phyloP scores from a whole-genome alignment of 1,284 basidiomycete genomes.

The Puccinia coronata region DNA sequence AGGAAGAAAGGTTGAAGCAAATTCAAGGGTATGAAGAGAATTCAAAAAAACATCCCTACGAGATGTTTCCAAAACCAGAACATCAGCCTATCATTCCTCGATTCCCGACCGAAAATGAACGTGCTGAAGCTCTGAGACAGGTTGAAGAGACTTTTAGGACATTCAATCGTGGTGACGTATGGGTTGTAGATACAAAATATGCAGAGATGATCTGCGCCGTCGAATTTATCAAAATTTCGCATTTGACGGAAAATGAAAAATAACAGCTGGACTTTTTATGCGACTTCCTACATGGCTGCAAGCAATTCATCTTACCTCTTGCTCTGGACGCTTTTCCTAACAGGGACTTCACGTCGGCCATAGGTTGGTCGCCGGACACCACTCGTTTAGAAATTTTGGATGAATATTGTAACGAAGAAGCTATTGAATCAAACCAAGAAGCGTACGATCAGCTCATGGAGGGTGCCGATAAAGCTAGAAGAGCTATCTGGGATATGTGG shows the following conservation, averaged over 20 bases:
- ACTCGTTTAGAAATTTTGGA: not conserved
- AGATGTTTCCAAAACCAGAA: not conserved
- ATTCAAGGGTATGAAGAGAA: not conserved
- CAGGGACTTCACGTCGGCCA: not conserved
- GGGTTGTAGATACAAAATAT: not conserved
- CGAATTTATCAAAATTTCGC: not conserved
- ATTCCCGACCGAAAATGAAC: not conserved
- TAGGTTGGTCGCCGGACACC: not conserved
- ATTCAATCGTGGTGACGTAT: not conserved
- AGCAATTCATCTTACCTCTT: not conserved
- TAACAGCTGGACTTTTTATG: not conserved
- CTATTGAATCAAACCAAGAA: not conserved
- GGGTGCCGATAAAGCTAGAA: not conserved
- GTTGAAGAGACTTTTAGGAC: slow-evolving; percentile 1
- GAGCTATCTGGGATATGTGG: not conserved
- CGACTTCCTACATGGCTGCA: not conserved
- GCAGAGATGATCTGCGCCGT: not conserved
- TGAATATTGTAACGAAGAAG: slow-evolving; percentile 1
- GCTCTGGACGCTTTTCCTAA: not conserved
- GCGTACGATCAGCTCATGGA: not conserved
- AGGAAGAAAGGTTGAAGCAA: not conserved
- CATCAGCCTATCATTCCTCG: not conserved
- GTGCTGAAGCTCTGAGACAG: not conserved
- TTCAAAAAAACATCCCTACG: not conserved
- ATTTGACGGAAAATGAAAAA: not conserved